Base-by-base conservation (phyloP, 2,329 filamentous ascomycete genomes). In the Penicillium corylophilum region DNA sequence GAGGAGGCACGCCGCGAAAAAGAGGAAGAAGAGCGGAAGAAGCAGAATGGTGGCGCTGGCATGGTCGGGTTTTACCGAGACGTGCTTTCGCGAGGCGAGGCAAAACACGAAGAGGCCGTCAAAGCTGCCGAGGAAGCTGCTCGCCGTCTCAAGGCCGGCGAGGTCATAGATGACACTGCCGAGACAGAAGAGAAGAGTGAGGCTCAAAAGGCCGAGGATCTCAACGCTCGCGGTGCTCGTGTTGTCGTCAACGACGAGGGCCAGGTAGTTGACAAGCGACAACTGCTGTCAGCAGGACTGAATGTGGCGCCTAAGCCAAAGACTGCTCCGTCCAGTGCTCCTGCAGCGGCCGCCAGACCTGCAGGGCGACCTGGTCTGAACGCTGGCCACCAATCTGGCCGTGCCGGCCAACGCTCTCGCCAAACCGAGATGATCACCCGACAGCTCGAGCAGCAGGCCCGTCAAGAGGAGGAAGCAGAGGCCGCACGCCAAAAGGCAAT, bases 181-280 rank as follows among this genome's bases (percentile, higher is more conserved):
- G 57, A 59, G 18, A 67, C 61, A 26, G 62, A 59, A 8, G 65
- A 75, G 56, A 75, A 75, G 59, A 75, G 70, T 1, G 81, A 82
- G 41, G 75, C 74, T 0, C 77, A 85, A 52, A 64, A 81, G n/a
- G 81, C 81, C 1, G 77, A 76, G 22, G 81, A 85, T 51, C 63
- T 84, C 35, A 79, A 79, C 47, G 74, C 75, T 9, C 62, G 63
- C 7, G 75, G 74, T 18, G 82, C 81, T 23, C 75, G 77, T 28
- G 74, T 86, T 39, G 73, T 78, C 10, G 61, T 86, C 55, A 86
- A 86, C 56, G 84, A 87, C 33, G 84, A 87, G 38, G 84, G 84
- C 2, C 79, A 85, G 57, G 77, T 87, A 8, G 79, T 82, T 26
- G 84, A 87, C 60, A 86, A 85, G 67, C 75, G 83, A 6, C 82